These are phyloP conservation scores for Phytopythium delawarense DNA, from an alignment of 352 stramenopile genomes.

Conservation along the genomic window DNA sequence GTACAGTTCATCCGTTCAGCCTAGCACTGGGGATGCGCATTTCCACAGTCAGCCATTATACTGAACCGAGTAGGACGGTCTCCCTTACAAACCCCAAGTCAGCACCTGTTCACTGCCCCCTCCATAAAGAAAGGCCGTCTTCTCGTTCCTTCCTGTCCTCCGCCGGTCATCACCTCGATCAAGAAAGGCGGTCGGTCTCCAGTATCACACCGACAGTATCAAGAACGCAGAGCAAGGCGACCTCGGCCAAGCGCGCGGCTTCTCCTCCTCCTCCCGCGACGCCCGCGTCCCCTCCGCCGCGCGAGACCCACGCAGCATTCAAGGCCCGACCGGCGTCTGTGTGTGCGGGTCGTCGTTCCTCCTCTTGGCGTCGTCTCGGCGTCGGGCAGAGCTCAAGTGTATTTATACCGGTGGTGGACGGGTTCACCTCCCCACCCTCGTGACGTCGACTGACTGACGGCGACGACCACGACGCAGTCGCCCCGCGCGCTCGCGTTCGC, in stretches of 20 bases:
- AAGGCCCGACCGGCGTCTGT: too few relatives aligned
- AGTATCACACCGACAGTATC: not conserved
- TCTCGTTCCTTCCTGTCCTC: not conserved
- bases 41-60: not conserved
- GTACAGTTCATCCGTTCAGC: not conserved
- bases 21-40: not conserved
- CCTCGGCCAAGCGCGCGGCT: too few relatives aligned
- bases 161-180: not conserved
- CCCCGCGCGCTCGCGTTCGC: not conserved
- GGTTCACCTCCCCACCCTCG: not conserved
- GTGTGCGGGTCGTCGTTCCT: too few relatives aligned
- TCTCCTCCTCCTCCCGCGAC: too few relatives aligned
- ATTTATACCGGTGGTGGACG: constrained; percentile 5
- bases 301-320: too few relatives aligned
- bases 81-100: constrained; percentile 1
- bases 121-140: not conserved
- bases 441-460: not conserved
- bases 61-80: not conserved
- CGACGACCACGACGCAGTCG: not conserved
- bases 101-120: not conserved
- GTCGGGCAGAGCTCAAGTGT: not conserved
- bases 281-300: too few relatives aligned
- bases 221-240: not conserved
- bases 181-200: not conserved
- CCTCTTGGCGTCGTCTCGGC: not conserved